Evolutionary conservation across 306 rosid species (phyloP), one percentile per base, ranked within the genome.

Genomic region (Comarum palustre): DNA sequence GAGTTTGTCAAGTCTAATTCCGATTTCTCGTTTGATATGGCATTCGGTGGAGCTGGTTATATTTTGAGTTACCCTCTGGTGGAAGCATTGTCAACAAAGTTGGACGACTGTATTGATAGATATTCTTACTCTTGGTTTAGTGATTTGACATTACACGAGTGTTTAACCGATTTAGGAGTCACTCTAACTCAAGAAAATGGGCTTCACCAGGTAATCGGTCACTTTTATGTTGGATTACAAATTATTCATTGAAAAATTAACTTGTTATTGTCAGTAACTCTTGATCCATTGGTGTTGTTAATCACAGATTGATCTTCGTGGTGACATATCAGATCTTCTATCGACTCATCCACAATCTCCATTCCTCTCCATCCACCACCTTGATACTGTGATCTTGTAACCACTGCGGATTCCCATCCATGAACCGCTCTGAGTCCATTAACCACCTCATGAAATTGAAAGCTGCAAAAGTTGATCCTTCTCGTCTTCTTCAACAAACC

Each of bases 401-500:
- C n/a, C n/a, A n/a, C n/a, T n/a, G n/a, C n/a, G n/a, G n/a, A n/a
- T n/a, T n/a, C n/a, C n/a, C n/a, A n/a, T n/a, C n/a, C 70, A 82
- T 73, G 81, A 75, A 65, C 73, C 85, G 84, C 25, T 51, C 81
- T 0, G 80, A 77, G 22, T 80, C 91, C 41, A 78, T 87, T 12
- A 71, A 67, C 32, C 82, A 66, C 50, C 78, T 84, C n/a, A 79
- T n/a, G n/a, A n/a, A n/a, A n/a, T n/a, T 82, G 81, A 66, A 20
- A 27, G 83, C 91, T 0, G 81, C 77, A 0, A 74, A 81, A 41
- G n/a, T 29, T 1, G 87, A 82, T 71, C 82, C 71, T 0, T 80
- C 87, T 0, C 85, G 89, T 6, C 66, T 84, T 0, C 81, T 87
- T 1, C 91, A 87, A 8, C 91, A 87, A 48, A 83, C 87, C 19